Percentiles rank a stretch among this genome's conserved stretches.
These are phyloP conservation scores for Spathaspora girioi DNA, from an alignment of 805 yeast genomes.

Conservation along the genomic window DNA sequence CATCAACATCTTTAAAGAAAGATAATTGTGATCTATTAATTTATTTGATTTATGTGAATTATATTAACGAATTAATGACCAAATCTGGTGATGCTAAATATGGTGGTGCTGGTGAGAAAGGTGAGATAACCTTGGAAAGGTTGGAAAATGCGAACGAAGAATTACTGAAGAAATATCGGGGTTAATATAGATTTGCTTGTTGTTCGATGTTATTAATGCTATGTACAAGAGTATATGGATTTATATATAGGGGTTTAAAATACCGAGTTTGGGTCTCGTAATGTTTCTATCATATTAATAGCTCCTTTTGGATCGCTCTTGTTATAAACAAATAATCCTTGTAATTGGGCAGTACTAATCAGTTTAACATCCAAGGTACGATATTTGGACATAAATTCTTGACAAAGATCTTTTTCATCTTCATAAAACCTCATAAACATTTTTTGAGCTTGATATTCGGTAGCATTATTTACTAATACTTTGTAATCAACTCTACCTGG, in stretches of 20 bases:
- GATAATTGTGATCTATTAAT: conserved; percentile 43
- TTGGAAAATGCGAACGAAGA: conserved; percentile 31
- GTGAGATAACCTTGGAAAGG: conserved; percentile 33
- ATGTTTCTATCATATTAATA: conserved; percentile 54
- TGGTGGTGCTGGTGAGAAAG: conserved; percentile 33
- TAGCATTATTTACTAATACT: conserved; percentile 81
- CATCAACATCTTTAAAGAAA: conserved; percentile 19
- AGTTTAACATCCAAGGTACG: conserved; percentile 40
- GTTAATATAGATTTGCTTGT: too few relatives aligned
- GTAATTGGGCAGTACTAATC: conserved; percentile 90
- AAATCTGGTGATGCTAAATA: conserved; percentile 33
- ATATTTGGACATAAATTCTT: conserved; percentile 46
- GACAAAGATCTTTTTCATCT: conserved; percentile 49
- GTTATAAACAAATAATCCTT: conserved; percentile 91
- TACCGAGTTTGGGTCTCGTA: conserved; percentile 27
- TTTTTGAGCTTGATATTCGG: conserved; percentile 67
- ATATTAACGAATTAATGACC: conserved; percentile 35
- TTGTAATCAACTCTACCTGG: conserved; percentile 94
- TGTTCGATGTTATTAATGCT: too few relatives aligned
- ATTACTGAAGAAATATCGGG: conserved; percentile 33
- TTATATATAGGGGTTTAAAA: conserved; percentile 5
- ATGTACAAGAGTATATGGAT: background rate
- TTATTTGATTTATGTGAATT: conserved; percentile 46
- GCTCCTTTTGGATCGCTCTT: conserved; percentile 81
- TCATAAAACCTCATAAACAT: conserved; percentile 91